Evolutionary conservation across 73 alveolate genomes (phyloP).

Genomic region (Tetrahymena thermophila): DNA sequence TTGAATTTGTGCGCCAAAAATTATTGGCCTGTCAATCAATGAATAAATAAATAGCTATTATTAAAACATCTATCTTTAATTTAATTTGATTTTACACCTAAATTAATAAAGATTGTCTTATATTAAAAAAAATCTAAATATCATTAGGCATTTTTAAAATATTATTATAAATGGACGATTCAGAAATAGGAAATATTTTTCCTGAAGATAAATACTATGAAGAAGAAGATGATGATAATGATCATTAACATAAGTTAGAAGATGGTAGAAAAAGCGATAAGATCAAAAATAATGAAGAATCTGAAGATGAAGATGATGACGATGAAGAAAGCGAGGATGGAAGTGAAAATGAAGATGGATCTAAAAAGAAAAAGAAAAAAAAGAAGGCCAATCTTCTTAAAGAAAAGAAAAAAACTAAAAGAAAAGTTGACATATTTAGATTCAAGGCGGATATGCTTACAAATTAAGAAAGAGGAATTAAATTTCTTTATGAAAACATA

Average conservation of each 20-base stretch:
- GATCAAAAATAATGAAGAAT: not conserved
- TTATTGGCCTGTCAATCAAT: not conserved
- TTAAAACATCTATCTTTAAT: not conserved
- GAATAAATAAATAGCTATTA: not conserved
- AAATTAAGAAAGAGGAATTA: not conserved
- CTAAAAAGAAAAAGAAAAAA: not conserved
- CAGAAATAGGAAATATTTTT: not conserved
- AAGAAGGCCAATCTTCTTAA: not conserved
- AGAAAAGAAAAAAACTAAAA: not conserved
- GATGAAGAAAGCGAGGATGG: not conserved
- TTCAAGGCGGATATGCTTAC: not conserved
- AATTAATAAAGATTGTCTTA: too few species aligned
- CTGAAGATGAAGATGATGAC: not conserved
- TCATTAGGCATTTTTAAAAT: not conserved
- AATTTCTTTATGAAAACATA: not conserved
- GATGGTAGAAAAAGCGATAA: not conserved
- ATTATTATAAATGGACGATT: not conserved
- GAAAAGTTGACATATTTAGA: not conserved
- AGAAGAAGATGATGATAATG: not conserved
- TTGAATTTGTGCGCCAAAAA: constrained; percentile 2
- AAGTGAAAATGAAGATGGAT: not conserved
- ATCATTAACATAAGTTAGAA: not conserved
- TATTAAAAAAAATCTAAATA: too few species aligned
- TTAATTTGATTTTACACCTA: not conserved
- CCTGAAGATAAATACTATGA: not conserved